Evolutionary conservation across 306 rosid genomes (phyloP), one percentile per base, ranked within the genome.

Genomic region (Dalbergia cochinchinensis): DNA sequence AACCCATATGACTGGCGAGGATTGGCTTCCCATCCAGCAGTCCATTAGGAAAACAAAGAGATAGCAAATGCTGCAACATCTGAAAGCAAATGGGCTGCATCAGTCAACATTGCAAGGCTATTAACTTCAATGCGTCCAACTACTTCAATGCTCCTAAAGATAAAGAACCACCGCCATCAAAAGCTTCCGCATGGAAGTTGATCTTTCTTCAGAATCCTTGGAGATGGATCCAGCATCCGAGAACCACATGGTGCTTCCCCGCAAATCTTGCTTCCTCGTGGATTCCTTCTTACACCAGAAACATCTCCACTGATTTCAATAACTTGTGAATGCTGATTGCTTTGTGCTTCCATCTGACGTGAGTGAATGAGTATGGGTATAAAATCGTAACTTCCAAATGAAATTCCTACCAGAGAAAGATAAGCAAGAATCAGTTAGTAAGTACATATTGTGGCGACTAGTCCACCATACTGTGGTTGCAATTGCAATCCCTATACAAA

Each of bases 31-130:
- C 94, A 91, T 66, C 94, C 89, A 16, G 92, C 89, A 78, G 94
- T 94, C 97, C 97, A 91, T 39, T 90, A 53, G 35, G 97, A 86
- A 66, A 91, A 88, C 68, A 91, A 80, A 58, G 97, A 91, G 89
- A 89, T 91, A 61, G 97, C 92, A 65, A 91, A 89, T n/a, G 94
- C 83, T 48, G 94, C 94, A 85, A 91, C 94, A n/a, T 91, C 97
- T 4, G 92, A 90, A 26, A 91, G 94, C 82, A 91, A 83, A 81
- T 91, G 97, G 6, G 97, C 97, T 74, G 97, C 97, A 82, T 91
- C 97, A 16, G 94, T 91, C 83, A 91, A 81, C 63, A 91, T 91
- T 53, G 97, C 86, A 20, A 91, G 90, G 79, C 97, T 91, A 42
- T 90, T 91, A 74, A 94, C 92, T 84, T 86, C 82, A 85, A 89